Conservation (phyloP, 1,284 basidiomycete species). For the Cryptococcus floricola region DNA sequence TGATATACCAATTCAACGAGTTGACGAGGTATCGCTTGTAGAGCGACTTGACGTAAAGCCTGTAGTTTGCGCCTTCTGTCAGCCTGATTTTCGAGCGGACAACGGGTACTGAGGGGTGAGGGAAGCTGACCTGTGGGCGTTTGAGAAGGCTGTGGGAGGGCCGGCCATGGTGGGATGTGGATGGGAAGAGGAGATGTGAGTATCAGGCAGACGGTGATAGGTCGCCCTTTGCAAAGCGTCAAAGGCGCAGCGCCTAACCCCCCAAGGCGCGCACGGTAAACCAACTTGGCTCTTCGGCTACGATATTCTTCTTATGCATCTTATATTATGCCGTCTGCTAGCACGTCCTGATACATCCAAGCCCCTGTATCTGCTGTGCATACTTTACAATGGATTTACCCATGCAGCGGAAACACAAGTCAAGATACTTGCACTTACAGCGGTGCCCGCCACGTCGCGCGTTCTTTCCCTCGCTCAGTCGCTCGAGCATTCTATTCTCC, state of each 20-base stretch:
- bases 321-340: no score
- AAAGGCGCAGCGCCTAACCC: not conserved
- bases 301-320: not conserved
- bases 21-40: slow-evolving; percentile 84
- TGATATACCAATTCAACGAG: slow-evolving; percentile 81
- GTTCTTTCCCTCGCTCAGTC: not conserved
- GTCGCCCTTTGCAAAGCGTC: not conserved
- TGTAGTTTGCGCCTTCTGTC: slow-evolving; percentile 13
- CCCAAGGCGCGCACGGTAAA: not conserved
- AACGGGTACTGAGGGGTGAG: not conserved
- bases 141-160: slow-evolving; percentile 11
- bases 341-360: not conserved
- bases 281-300: not conserved
- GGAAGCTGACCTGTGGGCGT: slow-evolving; percentile 13
- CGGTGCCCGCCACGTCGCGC: not conserved
- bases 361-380: no score
- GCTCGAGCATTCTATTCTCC: not conserved
- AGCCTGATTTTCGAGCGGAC: not conserved
- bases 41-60: slow-evolving; percentile 80
- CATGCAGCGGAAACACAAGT: no score
- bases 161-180: slow-evolving; percentile 8
- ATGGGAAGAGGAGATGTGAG: not conserved
- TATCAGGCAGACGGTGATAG: not conserved
- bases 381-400: no score
- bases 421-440: not conserved